A percentile compares a stretch with the other conserved stretches of the same genome.
Conservation (phyloP, 2,329 filamentous ascomycete species). For the Teratosphaeria viscida region DNA sequence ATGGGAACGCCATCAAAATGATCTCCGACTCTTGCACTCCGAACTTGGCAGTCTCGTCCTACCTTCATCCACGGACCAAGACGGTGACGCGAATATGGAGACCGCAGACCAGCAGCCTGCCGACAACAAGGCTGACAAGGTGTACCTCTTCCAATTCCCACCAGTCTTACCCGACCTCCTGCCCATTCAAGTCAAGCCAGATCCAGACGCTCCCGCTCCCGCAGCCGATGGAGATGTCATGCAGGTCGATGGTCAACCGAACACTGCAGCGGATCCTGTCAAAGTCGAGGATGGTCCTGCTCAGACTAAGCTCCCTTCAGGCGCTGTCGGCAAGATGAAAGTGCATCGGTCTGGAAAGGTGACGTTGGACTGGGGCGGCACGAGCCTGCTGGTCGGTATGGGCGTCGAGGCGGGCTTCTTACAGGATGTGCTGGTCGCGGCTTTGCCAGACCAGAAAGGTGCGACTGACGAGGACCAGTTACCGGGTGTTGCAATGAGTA, state of each 20-base stretch:
- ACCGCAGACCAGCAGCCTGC: slow-evolving; percentile 12
- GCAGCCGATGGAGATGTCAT: slow-evolving; percentile 10
- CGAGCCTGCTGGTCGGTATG: slow-evolving; percentile 46
- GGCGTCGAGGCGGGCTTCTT: slow-evolving; percentile 48
- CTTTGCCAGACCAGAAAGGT: slow-evolving; percentile 15
- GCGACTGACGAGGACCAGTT: slow-evolving; percentile 15
- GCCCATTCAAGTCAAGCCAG: slow-evolving; percentile 26
- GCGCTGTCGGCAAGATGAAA: slow-evolving; percentile 50
- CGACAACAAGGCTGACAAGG: slow-evolving; percentile 37
- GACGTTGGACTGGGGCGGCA: slow-evolving; percentile 53
- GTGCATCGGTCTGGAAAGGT: slow-evolving; percentile 52
- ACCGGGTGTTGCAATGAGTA: slow-evolving; percentile 39
- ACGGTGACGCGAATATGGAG: slow-evolving; percentile 33
- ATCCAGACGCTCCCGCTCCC: slow-evolving; percentile 12
- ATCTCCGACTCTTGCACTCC: slow-evolving; percentile 35
- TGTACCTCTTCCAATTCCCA: slow-evolving; percentile 56
- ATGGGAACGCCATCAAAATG: slow-evolving; percentile 38
- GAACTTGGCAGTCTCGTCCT: slow-evolving; percentile 33
- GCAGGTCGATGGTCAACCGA: slow-evolving; percentile 10
- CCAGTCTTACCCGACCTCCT: slow-evolving; percentile 49
- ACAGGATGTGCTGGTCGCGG: slow-evolving; percentile 46
- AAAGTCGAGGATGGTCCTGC: slow-evolving; percentile 1
- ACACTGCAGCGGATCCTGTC: background rate
- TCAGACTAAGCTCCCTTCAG: slow-evolving; percentile 34
- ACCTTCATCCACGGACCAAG: slow-evolving; percentile 25